phyloP scores from a whole-genome alignment of 179 eudicot genomes.

The Spinacia oleracea region DNA sequence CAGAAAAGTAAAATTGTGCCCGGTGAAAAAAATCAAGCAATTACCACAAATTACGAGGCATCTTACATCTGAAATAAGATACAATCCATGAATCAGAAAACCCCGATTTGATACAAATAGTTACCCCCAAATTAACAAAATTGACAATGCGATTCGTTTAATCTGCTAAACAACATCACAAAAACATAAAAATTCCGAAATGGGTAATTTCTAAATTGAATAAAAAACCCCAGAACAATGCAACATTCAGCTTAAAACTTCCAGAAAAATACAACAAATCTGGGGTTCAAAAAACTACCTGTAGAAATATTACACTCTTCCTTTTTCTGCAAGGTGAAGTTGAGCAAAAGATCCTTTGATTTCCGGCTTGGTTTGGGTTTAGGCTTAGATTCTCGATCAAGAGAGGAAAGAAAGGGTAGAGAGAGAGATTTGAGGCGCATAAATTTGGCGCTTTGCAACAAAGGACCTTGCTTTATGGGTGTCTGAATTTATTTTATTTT shows the following conservation, averaged over 20 bases:
- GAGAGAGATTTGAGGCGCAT: constrained; percentile 30
- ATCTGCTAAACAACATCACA: background rate
- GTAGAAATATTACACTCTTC: background rate
- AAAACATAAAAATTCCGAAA: background rate
- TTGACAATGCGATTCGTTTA: background rate
- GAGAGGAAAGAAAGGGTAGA: constrained; percentile 12
- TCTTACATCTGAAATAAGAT: background rate
- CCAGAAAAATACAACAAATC: background rate
- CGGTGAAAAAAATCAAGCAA: background rate
- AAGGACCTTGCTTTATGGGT: constrained; percentile 22
- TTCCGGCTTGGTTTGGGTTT: constrained; percentile 17
- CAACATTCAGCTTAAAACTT: background rate
- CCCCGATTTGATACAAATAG: background rate
- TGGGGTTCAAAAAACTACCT: constrained; percentile 20
- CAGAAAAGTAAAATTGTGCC: background rate
- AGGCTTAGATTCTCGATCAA: background rate
- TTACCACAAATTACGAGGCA: background rate
- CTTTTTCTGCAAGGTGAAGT: constrained; percentile 2
- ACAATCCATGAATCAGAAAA: background rate
- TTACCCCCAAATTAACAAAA: background rate
- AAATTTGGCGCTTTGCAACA: constrained; percentile 27
- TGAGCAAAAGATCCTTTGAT: background rate
- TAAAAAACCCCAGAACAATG: background rate
- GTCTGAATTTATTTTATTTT: background rate
- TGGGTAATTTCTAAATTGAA: constrained; percentile 4